Base-by-base conservation (phyloP, 2,329 filamentous ascomycete genomes). In the Clarireedia monteithiana region DNA sequence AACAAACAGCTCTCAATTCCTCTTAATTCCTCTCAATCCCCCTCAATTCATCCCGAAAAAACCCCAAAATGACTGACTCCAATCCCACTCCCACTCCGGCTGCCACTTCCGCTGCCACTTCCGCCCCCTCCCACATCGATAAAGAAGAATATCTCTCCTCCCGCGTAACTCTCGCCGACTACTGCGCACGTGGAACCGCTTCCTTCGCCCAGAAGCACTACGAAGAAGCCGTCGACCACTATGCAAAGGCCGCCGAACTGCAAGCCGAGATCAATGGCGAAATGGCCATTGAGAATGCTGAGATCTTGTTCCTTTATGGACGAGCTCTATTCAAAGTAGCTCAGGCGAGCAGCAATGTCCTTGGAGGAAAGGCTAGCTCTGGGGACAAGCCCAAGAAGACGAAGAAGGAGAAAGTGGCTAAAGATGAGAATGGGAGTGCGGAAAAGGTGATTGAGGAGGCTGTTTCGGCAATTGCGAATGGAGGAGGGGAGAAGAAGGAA, bases 201-300 rank as follows among this genome's bases (percentile, higher is more conserved):
- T 84, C 95, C 65, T 97, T 95, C 74, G 85, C 86, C 23, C 85
- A 91, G 68, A 95, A 92, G 75, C 88, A 95, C 71, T 96, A 91
- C 72, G 82, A 87, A 53, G 85, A 86, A 49, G 91, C 94, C 9
- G 83, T 90, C 56, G 92, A 97, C 68, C 77, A 91, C 60, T 97
- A 91, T 74, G 91, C 91, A 45, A 83, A 86, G 67, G 94, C 94
- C 34, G 89, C 89, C 55, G 89, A 95, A 70, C 80, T 96, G 59
- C 94, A 99, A 73, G 89, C 89, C 57, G 83, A 89, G 70, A 77
- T 96, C 70, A 94, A 96, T 70, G 94, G 92, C 71, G 94, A 97
- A 73, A 88, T 95, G 79, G 84, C 84, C 15, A 84, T 89, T 4
- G 85, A 90, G 57, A 99, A 99, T 66, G 92, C 91, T 50, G 92